Evolutionary conservation across 2,329 filamentous ascomycete genomes (phyloP).

Genomic region (Penicillium frequentans): DNA sequence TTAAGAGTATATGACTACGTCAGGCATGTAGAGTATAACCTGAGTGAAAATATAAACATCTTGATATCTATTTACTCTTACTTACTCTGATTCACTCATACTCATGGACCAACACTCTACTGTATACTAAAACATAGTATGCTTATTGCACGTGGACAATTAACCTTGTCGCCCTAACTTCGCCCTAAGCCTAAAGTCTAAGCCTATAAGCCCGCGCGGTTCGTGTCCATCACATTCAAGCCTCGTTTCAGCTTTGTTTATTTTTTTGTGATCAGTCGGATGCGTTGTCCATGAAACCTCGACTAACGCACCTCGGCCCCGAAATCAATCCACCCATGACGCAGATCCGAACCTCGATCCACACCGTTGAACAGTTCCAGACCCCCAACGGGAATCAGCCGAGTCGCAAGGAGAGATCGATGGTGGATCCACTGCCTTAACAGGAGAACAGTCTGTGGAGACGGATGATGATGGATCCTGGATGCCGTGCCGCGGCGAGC

Average conservation of each 20-base stretch:
- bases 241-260: background rate
- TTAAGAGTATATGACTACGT: background rate
- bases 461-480: background rate
- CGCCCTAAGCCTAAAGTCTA: background rate
- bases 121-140: background rate
- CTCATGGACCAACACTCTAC: background rate
- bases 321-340: background rate
- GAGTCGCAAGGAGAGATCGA: background rate
- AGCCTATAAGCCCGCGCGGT: background rate
- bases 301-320: background rate
- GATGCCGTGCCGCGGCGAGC: background rate
- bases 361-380: background rate
- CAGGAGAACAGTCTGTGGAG: background rate
- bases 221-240: background rate
- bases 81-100: no score
- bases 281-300: background rate
- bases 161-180: background rate
- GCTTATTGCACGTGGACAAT: background rate
- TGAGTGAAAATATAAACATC: no score
- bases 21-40: background rate
- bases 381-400: background rate
- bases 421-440: background rate
- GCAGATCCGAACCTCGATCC: conserved; percentile 1
- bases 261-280: background rate
- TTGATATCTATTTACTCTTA: no score